Evolutionary conservation across 192 early-diverging fungal genomes (phyloP).

Genomic region (Rhizoclosmatium sp.): DNA sequence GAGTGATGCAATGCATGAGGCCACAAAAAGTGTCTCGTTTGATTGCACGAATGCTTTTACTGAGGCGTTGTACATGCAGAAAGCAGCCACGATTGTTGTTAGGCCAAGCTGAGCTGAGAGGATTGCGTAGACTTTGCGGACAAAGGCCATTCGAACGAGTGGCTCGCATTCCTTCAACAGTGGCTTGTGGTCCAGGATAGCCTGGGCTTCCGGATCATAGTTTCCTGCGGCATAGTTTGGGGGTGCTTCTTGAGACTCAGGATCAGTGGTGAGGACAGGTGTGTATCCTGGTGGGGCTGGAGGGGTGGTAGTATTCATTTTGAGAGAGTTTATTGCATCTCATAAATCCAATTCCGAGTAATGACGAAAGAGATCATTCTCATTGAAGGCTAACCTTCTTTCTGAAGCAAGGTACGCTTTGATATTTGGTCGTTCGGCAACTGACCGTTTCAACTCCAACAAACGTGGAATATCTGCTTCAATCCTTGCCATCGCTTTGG

Average conservation of each 20-base stretch:
- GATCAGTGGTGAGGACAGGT: not conserved
- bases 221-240: not conserved
- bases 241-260: not conserved
- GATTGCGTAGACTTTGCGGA: slow-evolving; percentile 37
- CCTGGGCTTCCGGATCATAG: not conserved
- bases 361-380: slow-evolving; percentile 6
- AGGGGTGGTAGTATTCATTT: not conserved
- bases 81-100: slow-evolving; percentile 1
- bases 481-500: not conserved
- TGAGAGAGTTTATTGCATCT: not conserved
- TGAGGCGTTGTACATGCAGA: slow-evolving; percentile 2
- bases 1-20: slow-evolving; percentile 60
- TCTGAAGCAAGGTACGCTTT: slow-evolving; percentile 1
- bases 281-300: not conserved
- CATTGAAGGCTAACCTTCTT: not conserved
- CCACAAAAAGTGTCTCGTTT: slow-evolving; percentile 61
- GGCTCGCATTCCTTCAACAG: not conserved
- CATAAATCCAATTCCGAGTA: slow-evolving; percentile 4
- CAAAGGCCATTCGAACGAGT: slow-evolving; percentile 17
- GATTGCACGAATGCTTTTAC: slow-evolving; percentile 26
- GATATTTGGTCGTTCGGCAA: slow-evolving; percentile 3
- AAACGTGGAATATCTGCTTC: not conserved
- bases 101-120: slow-evolving; percentile 12
- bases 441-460: not conserved
- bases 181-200: not conserved